These are phyloP conservation scores for Abrus precatorius DNA, from an alignment of 306 rosid species.

Conservation along the genomic window DNA sequence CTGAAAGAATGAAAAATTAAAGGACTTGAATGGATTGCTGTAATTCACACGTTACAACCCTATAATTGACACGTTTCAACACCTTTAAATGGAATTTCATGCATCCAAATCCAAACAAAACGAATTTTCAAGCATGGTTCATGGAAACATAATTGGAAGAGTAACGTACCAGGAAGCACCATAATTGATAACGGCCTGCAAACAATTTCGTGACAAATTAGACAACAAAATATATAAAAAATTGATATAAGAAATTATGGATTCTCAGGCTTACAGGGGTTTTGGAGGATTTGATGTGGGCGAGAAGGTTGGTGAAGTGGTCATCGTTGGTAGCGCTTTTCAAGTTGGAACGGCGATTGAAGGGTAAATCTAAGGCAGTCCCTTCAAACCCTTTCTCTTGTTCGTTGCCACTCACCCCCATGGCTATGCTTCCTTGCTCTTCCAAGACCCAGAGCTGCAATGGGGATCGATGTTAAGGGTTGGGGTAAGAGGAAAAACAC, in stretches of 20 bases:
- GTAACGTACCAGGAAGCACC: conserved; percentile 86
- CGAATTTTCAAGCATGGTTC: neutral
- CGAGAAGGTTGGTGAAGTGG: conserved; percentile 61
- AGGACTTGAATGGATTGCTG: neutral
- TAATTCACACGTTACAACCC: neutral
- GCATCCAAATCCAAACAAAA: conserved; percentile 18
- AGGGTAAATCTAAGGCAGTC: conserved; percentile 53
- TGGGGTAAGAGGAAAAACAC: no score
- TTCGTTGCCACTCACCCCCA: neutral
- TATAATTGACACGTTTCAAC: conserved; percentile 4
- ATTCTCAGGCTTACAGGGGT: conserved; percentile 58
- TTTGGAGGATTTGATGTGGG: conserved; percentile 80
- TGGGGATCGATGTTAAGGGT: no score
- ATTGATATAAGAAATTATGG: no score
- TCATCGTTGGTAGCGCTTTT: conserved; percentile 74
- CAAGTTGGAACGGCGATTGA: conserved; percentile 64
- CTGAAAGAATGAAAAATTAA: conserved; percentile 57
- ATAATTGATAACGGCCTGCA: conserved; percentile 91
- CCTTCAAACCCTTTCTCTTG: conserved; percentile 64
- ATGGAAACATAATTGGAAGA: neutral
- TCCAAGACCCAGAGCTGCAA: no score
- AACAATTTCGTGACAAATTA: neutral
- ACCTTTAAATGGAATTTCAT: neutral
- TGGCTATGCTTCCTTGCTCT: conserved; percentile 40
- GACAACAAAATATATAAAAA: no score